Evolutionary conservation across 306 rosid genomes (phyloP).

Genomic region (Trichosanthes truncata): DNA sequence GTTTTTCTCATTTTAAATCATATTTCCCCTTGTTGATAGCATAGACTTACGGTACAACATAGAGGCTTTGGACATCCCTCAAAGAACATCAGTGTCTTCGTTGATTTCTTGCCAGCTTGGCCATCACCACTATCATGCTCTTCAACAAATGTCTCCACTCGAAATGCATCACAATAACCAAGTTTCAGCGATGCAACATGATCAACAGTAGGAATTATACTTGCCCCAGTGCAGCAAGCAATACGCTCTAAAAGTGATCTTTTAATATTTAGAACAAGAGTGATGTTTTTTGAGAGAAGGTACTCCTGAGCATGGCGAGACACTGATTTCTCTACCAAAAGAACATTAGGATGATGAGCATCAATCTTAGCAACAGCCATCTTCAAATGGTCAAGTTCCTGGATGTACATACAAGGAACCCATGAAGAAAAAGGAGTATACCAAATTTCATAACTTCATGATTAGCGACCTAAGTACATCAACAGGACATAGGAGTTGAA

Average conservation of each 20-base stretch:
- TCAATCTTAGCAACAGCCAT: conserved; percentile 98
- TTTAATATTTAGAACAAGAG: conserved; percentile 86
- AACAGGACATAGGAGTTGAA: background rate
- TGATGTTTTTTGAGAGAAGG: conserved; percentile 79
- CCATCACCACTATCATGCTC: conserved; percentile 48
- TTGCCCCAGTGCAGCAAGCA: conserved; percentile 90
- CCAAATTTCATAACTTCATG: background rate
- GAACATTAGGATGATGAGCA: conserved; percentile 66
- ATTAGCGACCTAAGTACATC: conserved; percentile 8
- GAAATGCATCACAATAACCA: conserved; percentile 82
- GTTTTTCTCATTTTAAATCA: background rate
- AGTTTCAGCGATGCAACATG: conserved; percentile 69
- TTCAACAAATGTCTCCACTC: conserved; percentile 67
- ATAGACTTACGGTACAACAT: conserved; percentile 82
- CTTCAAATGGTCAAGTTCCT: conserved; percentile 98
- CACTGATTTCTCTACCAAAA: conserved; percentile 93
- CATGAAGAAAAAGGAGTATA: background rate
- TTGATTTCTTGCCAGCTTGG: conserved; percentile 56
- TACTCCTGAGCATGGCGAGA: conserved; percentile 92
- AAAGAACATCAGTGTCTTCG: conserved; percentile 91
- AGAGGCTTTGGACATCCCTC: conserved; percentile 98
- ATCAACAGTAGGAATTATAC: conserved; percentile 73
- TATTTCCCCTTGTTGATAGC: background rate
- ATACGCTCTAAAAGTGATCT: conserved; percentile 82
- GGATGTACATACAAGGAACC: conserved; percentile 19